These are phyloP conservation scores for Shiraia sp. DNA, from an alignment of 2,329 filamentous ascomycete species.

Conservation along the genomic window DNA sequence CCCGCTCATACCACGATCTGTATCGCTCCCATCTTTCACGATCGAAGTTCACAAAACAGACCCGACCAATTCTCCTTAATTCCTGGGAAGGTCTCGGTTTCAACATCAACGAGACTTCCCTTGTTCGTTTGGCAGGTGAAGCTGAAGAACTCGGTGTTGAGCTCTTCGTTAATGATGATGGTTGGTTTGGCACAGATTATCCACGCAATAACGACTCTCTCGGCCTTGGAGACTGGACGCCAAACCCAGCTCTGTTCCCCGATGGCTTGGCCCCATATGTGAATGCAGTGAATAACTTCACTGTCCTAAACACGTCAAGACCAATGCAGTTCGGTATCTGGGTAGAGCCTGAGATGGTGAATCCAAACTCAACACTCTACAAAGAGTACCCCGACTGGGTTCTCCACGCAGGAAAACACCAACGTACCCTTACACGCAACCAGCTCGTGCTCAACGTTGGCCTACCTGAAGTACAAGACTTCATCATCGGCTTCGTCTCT, in stretches of 20 bases:
- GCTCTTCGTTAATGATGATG: slow-evolving; percentile 68
- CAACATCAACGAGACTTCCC: slow-evolving; percentile 60
- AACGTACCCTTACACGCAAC: slow-evolving; percentile 59
- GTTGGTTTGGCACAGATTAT: slow-evolving; percentile 68
- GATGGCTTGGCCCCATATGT: slow-evolving; percentile 59
- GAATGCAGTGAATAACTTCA: slow-evolving; percentile 55
- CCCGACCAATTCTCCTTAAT: slow-evolving; percentile 63
- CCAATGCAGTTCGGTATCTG: slow-evolving; percentile 66
- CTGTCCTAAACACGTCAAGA: slow-evolving; percentile 51
- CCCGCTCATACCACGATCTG: slow-evolving; percentile 63
- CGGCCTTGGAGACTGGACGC: slow-evolving; percentile 67
- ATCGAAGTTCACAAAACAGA: slow-evolving; percentile 57
- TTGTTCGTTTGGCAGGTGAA: slow-evolving; percentile 60
- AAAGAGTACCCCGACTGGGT: slow-evolving; percentile 67
- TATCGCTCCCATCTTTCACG: slow-evolving; percentile 65
- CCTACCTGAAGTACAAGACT: slow-evolving; percentile 65
- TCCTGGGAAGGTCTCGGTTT: slow-evolving; percentile 68
- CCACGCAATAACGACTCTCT: slow-evolving; percentile 61
- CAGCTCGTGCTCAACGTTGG: slow-evolving; percentile 67
- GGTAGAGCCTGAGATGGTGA: slow-evolving; percentile 72
- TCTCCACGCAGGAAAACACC: slow-evolving; percentile 60
- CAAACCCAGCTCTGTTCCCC: slow-evolving; percentile 63
- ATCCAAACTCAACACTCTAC: slow-evolving; percentile 64
- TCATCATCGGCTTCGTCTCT: slow-evolving; percentile 61
- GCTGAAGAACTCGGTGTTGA: slow-evolving; percentile 63